Conservation (phyloP, 2,329 filamentous ascomycete species). For the Aspergillus glaucus region DNA sequence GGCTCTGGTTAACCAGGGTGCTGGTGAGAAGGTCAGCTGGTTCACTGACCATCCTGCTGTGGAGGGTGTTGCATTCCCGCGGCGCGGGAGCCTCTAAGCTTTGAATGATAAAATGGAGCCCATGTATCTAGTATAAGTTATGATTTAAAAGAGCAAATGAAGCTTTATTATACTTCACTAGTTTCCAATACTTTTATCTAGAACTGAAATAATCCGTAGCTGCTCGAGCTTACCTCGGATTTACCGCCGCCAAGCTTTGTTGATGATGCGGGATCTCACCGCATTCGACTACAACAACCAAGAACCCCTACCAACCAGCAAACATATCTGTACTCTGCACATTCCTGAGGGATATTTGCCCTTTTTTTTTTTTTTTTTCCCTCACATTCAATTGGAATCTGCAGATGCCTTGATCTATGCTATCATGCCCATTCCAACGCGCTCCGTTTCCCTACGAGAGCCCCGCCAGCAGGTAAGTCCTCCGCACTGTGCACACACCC, state of each 20-base stretch:
- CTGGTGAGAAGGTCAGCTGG: conserved; percentile 85
- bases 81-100: conserved; percentile 55
- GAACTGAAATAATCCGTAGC: too few species aligned
- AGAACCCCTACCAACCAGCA: not conserved
- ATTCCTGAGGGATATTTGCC: not conserved
- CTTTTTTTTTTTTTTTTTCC: not conserved
- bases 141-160: not conserved
- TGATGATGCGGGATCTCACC: conserved; percentile 1
- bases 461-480: conserved; percentile 26
- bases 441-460: conserved; percentile 30
- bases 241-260: conserved; percentile 5
- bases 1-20: conserved; percentile 76
- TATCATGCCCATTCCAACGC: conserved; percentile 37
- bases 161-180: too few species aligned
- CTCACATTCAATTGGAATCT: not conserved
- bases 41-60: conserved; percentile 85
- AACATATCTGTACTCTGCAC: not conserved
- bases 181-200: too few species aligned
- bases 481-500: not conserved
- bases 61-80: conserved; percentile 76
- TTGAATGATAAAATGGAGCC: not conserved
- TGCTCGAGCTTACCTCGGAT: not conserved
- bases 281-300: not conserved
- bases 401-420: conserved; percentile 1
- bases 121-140: not conserved